A percentile compares a stretch with the other conserved stretches of the same genome.
Conservation (phyloP, 2,329 filamentous ascomycete species). For the Tolypocladium cylindrosporum region DNA sequence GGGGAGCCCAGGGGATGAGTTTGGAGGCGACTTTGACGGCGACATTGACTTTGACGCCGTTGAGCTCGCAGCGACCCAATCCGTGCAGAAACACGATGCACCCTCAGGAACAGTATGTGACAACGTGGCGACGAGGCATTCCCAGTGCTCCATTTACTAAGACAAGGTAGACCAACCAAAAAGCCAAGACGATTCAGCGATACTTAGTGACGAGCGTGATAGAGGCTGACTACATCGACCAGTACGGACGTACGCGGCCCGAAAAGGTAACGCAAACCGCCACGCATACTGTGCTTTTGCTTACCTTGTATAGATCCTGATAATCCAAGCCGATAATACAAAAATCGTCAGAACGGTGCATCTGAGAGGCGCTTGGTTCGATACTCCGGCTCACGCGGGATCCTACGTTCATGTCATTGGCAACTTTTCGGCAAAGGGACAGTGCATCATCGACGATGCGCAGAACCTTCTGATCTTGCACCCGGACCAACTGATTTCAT, state of each 20-base stretch:
- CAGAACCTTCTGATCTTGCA: conserved; percentile 83
- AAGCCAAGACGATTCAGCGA: conserved; percentile 69
- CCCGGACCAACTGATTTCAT: conserved; percentile 89
- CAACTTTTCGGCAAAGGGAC: conserved; percentile 56
- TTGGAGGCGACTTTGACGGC: conserved; percentile 47
- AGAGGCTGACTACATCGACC: conserved; percentile 57
- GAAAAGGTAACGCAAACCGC: conserved; percentile 54
- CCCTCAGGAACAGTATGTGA: conserved; percentile 26
- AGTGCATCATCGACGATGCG: conserved; percentile 73
- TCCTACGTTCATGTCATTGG: conserved; percentile 84
- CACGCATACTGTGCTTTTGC: not conserved
- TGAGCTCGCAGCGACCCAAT: conserved; percentile 64
- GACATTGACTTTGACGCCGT: conserved; percentile 71
- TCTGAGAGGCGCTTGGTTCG: conserved; percentile 78
- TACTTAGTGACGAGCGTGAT: conserved; percentile 72
- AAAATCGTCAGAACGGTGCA: conserved; percentile 58
- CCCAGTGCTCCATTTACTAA: conserved; percentile 44
- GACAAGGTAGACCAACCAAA: conserved; percentile 53
- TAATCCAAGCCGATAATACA: conserved; percentile 70
- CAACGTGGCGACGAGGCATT: conserved; percentile 7
- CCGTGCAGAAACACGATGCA: conserved; percentile 24
- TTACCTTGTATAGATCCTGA: conserved; percentile 49
- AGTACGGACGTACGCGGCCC: conserved; percentile 44
- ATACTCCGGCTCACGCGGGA: conserved; percentile 64
- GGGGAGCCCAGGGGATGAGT: conserved; percentile 18